These are phyloP conservation scores for Cercospora brassicicola DNA, from an alignment of 2,329 filamentous ascomycete species.

Conservation along the genomic window DNA sequence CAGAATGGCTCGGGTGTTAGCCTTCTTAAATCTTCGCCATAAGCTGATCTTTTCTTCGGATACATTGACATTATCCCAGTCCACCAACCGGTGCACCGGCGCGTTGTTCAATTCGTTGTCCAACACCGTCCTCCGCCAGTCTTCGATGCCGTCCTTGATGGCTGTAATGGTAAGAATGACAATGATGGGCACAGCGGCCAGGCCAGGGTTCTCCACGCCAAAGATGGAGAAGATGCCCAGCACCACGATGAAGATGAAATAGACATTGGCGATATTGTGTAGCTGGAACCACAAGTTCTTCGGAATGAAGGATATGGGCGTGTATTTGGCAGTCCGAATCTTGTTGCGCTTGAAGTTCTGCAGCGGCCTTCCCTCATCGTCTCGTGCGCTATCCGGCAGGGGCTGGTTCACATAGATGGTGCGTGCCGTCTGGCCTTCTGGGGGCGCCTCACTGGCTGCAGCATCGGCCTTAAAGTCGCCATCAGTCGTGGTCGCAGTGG, in stretches of 20 bases:
- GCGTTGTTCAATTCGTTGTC: constrained; percentile 97
- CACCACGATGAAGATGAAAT: constrained; percentile 96
- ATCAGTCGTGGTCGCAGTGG: constrained; percentile 36
- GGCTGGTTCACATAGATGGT: constrained; percentile 83
- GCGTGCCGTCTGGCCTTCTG: constrained; percentile 49
- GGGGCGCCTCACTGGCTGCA: constrained; percentile 29
- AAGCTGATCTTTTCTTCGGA: constrained; percentile 78
- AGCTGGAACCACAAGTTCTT: constrained; percentile 99
- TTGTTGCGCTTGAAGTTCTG: constrained; percentile 83
- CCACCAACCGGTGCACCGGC: constrained; percentile 81
- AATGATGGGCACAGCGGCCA: constrained; percentile 88
- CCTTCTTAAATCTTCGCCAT: constrained; percentile 92
- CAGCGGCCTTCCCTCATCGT: constrained; percentile 75
- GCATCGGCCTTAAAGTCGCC: constrained; percentile 37
- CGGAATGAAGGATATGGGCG: constrained; percentile 87
- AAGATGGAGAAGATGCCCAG: constrained; percentile 94
- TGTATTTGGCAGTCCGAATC: constrained; percentile 97
- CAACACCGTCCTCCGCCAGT: constrained; percentile 85
- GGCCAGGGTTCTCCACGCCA: constrained; percentile 82
- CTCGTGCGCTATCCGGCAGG: constrained; percentile 70
- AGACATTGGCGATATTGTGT: constrained; percentile 97
- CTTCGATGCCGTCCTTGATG: constrained; percentile 92
- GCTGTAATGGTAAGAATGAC: constrained; percentile 86
- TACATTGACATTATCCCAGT: constrained; percentile 92
- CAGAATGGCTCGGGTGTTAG: constrained; percentile 64